Evolutionary conservation across 352 stramenopile genomes (phyloP).

Genomic region (Blastocystis sp.): DNA sequence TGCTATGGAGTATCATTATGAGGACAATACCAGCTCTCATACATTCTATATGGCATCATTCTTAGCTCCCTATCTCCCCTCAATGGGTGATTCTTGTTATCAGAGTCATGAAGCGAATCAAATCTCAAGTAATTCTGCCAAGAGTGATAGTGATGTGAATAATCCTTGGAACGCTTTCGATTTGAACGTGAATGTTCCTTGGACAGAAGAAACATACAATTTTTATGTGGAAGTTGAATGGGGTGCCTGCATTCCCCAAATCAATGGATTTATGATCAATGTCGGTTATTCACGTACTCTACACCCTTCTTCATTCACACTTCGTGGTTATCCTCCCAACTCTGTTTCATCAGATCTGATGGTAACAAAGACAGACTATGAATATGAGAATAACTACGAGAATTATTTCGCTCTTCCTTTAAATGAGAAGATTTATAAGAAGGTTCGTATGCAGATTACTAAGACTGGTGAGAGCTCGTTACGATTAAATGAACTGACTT

Average conservation of each 20-base stretch:
- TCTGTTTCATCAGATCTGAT: neutral
- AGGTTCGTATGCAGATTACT: constrained; percentile 20
- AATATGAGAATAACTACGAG: constrained; percentile 6
- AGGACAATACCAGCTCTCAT: constrained; percentile 3
- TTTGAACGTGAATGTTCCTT: neutral
- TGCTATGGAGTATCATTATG: constrained; percentile 52
- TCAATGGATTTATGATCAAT: constrained; percentile 49
- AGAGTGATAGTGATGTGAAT: neutral
- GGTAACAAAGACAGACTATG: constrained; percentile 13
- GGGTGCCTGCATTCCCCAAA: constrained; percentile 46
- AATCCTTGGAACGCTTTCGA: neutral
- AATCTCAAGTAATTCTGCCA: neutral
- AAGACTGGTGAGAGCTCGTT: neutral
- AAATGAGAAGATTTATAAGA: constrained; percentile 51
- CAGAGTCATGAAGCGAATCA: constrained; percentile 8
- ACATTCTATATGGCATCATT: neutral
- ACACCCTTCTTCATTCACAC: constrained; percentile 11
- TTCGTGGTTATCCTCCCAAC: neutral
- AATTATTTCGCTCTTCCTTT: constrained; percentile 8
- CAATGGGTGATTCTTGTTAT: constrained; percentile 25
- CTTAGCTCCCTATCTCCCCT: constrained; percentile 25
- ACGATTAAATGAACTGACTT: constrained; percentile 16
- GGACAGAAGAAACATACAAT: neutral
- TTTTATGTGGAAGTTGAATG: constrained; percentile 4
- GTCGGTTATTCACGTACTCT: neutral